A percentile compares a stretch with the other conserved stretches of the same genome.
Conservation (phyloP, 495 filamentous ascomycete genomes). For the Hypoxylon rickii region DNA sequence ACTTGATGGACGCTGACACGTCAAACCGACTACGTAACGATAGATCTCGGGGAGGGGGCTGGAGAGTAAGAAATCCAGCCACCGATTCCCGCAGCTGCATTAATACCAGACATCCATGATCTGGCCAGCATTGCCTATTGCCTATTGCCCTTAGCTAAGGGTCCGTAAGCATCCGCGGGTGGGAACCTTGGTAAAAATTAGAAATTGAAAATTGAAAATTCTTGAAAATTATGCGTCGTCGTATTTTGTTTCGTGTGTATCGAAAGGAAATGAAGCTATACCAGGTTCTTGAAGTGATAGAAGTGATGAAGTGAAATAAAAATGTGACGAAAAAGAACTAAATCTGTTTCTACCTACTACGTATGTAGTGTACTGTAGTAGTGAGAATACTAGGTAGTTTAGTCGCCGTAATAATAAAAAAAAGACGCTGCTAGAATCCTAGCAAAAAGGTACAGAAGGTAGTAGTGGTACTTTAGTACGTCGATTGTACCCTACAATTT, state of each 20-base stretch:
- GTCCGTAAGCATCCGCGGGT: neutral
- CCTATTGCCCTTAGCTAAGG: neutral
- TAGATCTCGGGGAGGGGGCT: constrained; percentile 9
- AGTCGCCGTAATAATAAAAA: too few species aligned
- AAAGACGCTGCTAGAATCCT: too few species aligned
- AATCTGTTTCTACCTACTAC: neutral
- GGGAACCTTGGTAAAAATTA: too few species aligned
- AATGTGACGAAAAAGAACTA: constrained; percentile 15
- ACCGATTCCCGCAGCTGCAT: constrained; percentile 11
- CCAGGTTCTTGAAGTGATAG: constrained; percentile 2
- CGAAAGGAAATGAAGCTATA: neutral
- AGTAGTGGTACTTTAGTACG: too few species aligned
- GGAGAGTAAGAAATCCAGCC: constrained; percentile 12
- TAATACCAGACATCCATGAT: neutral
- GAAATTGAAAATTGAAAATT: too few species aligned
- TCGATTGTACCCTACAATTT: too few species aligned
- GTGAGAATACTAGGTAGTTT: too few species aligned
- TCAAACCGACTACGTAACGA: constrained; percentile 29
- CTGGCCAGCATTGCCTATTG: constrained; percentile 6
- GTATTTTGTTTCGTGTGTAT: neutral
- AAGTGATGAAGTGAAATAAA: constrained; percentile 11
- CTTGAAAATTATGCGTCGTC: neutral
- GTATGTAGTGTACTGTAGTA: too few species aligned
- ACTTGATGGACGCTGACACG: constrained; percentile 24
- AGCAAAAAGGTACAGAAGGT: too few species aligned